phyloP scores from a whole-genome alignment of 2,329 filamentous ascomycete genomes.

The Botrytis byssoidea region DNA sequence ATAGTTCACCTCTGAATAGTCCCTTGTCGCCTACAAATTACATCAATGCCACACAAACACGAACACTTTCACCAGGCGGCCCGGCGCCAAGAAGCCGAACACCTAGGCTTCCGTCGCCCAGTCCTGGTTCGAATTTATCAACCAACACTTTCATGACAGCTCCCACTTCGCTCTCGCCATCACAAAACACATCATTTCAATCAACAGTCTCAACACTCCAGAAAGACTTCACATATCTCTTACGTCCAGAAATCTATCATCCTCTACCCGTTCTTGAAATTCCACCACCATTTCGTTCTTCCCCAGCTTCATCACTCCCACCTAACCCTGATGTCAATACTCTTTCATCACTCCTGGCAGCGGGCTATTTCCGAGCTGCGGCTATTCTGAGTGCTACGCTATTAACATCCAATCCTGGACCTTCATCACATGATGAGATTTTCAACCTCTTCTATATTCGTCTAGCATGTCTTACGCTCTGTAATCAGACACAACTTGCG shows the following conservation, averaged over 20 bases:
- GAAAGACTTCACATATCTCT: conserved; percentile 78
- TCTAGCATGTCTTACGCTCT: conserved; percentile 76
- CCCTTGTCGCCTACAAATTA: conserved; percentile 20
- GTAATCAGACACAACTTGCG: conserved; percentile 68
- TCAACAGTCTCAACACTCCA: conserved; percentile 42
- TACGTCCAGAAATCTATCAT: conserved; percentile 80
- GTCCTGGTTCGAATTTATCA: conserved; percentile 33
- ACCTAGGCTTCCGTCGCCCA: conserved; percentile 33
- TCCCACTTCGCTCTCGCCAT: conserved; percentile 31
- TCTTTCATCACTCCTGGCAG: conserved; percentile 64
- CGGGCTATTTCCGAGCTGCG: conserved; percentile 77
- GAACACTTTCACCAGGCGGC: conserved; percentile 4
- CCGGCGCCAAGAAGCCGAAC: conserved; percentile 13
- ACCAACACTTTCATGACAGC: conserved; percentile 33
- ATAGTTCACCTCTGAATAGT: conserved; percentile 25
- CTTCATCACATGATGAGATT: conserved; percentile 62
- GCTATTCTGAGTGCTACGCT: conserved; percentile 65
- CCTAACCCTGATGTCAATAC: conserved; percentile 59
- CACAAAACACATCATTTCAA: conserved; percentile 34
- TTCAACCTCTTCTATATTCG: conserved; percentile 79
- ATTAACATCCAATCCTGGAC: conserved; percentile 53
- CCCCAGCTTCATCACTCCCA: conserved; percentile 51
- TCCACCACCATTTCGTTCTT: conserved; percentile 65
- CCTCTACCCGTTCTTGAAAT: conserved; percentile 64
- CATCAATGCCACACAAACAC: conserved; percentile 19